These are phyloP conservation scores for Cutaneotrichosporon sp. DNA, from an alignment of 1,284 basidiomycete species.

Conservation along the genomic window DNA sequence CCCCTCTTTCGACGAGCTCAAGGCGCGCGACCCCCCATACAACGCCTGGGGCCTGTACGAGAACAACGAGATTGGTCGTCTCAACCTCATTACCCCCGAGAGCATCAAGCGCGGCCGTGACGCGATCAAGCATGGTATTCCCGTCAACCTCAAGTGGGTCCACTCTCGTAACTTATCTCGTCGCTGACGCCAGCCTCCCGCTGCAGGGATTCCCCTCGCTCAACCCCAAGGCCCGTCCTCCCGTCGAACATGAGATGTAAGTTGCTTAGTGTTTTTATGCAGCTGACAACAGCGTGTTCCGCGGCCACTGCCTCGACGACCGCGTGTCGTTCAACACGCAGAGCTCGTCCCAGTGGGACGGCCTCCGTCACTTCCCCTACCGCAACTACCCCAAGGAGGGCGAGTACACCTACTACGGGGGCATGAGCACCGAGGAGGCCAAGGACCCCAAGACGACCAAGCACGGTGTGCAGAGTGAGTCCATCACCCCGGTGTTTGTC, in stretches of 20 bases:
- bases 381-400: conserved; percentile 14
- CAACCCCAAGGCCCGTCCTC: not conserved
- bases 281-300: conserved; percentile 6
- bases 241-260: conserved; percentile 7
- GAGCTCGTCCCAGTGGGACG: conserved; percentile 48
- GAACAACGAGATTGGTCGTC: conserved; percentile 31
- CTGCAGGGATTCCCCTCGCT: conserved; percentile 8
- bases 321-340: conserved; percentile 46
- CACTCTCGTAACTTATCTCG: not conserved
- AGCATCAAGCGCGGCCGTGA: conserved; percentile 27
- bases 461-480: conserved; percentile 16
- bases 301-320: conserved; percentile 30
- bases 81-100: conserved; percentile 34
- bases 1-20: conserved; percentile 19
- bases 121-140: conserved; percentile 29
- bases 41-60: conserved; percentile 38
- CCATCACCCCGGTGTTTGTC: not conserved
- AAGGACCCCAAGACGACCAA: not conserved
- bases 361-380: conserved; percentile 41
- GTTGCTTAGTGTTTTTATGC: not conserved
- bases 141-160: conserved; percentile 34
- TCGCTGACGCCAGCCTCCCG: conserved; percentile 6
- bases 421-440: conserved; percentile 10
- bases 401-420: conserved; percentile 16
- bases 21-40: conserved; percentile 26